Percentiles rank a stretch among this genome's conserved stretches.
Conservation (phyloP, 2,329 filamentous ascomycete genomes). For the Xylaria hypoxylon region DNA sequence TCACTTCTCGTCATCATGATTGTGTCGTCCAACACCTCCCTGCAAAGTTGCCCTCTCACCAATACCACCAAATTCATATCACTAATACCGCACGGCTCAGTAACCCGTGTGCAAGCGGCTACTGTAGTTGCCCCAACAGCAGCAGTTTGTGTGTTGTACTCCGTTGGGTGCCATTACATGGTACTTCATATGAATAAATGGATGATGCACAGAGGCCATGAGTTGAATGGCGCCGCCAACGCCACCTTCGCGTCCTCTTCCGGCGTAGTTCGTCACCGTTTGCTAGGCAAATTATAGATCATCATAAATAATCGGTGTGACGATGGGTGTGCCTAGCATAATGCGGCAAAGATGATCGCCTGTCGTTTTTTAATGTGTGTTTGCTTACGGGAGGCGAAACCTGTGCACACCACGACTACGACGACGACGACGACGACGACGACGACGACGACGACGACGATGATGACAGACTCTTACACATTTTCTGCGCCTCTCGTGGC, state of each 20-base stretch:
- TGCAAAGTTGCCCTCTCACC: slow-evolving; percentile 25
- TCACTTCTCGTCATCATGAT: slow-evolving; percentile 31
- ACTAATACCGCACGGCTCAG: slow-evolving; percentile 27
- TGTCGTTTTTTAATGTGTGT: background rate
- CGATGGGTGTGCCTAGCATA: background rate
- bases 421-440: background rate
- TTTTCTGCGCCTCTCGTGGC: slow-evolving; percentile 2
- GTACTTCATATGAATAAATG: slow-evolving; percentile 24
- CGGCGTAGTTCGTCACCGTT: background rate
- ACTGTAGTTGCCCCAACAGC: slow-evolving; percentile 16
- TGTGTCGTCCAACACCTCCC: slow-evolving; percentile 30
- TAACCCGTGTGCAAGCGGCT: slow-evolving; percentile 25
- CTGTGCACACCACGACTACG: slow-evolving; percentile 6
- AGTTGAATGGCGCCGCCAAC: slow-evolving; percentile 9
- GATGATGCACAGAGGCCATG: slow-evolving; percentile 28
- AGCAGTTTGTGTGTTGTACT: slow-evolving; percentile 25
- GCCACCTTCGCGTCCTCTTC: slow-evolving; percentile 7
- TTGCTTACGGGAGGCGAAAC: slow-evolving; percentile 13
- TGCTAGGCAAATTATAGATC: slow-evolving; percentile 6
- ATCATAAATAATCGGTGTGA: slow-evolving; percentile 12
- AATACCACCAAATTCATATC: slow-evolving; percentile 31
- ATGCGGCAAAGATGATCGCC: slow-evolving; percentile 3
- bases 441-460: background rate
- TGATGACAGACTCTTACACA: slow-evolving; percentile 11
- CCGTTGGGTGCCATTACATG: slow-evolving; percentile 28